Evolutionary conservation across 1,284 basidiomycete genomes (phyloP), one percentile per base, ranked within the genome.

Genomic region (Cystobasidium pallidum): DNA sequence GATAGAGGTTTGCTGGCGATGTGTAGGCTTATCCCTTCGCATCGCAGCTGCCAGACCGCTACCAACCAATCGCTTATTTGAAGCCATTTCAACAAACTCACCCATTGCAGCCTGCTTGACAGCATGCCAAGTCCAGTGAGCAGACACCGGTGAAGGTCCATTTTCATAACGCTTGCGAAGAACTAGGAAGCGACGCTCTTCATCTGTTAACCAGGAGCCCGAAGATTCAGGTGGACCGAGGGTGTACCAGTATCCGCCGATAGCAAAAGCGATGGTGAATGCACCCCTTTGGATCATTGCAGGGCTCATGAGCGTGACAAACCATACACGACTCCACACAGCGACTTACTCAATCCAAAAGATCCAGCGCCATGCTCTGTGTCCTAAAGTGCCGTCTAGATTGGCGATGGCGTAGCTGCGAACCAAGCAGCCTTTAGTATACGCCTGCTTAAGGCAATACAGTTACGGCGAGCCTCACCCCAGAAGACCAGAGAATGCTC

Each of bases 351-450:
- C 61, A 19, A 64, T 64, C 32, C 61, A 34, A 34, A 64, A 64
- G 19, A 64, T 64, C 61, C 61, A 64, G 17, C 61, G 34, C 39
- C 61, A 64, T 43, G 61, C 61, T 21, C 61, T 36, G 21, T 64
- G 43, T 6, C 61, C 61, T 32, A 64, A 28, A 21, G n/a, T 41
- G 7, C 43, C 43, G 24, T 64, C 61, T 10, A 64, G 41, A 45
- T 43, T 51, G 34, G 61, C 61, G 61, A 64, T 64, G 17, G 41
- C 61, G 19, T 36, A 34, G 1, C 26, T 26, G 10, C 26, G 28
- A 15, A 26, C 32, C 13, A 24, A 41, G 13, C 21, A 26, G n/a
- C 8, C 28, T 19, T 61, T 7, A 15, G 36, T 39, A n/a, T n/a
- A 39, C 26, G 11, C 2, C 17, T 7, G 21, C 7, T 24, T 17